A percentile compares a stretch with the other conserved stretches of the same genome.
Conservation (phyloP, 805 yeast genomes). For the Lipomyces mesembrius region DNA sequence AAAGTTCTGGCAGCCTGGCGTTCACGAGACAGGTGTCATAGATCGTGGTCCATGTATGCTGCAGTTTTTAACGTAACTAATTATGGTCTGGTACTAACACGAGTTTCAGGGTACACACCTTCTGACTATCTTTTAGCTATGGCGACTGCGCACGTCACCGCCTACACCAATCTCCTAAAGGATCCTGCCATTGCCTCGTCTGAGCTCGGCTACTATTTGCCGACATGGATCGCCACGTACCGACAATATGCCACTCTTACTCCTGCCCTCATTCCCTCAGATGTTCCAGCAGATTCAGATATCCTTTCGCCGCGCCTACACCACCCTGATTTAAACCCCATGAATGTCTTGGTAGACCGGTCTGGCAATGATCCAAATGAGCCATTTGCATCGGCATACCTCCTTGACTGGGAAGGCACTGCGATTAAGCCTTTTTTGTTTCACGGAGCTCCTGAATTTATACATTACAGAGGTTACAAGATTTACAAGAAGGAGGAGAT, state of each 20-base stretch:
- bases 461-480: conserved; percentile 86
- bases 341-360: conserved; percentile 65
- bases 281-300: conserved; percentile 56
- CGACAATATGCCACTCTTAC: conserved; percentile 62
- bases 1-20: conserved; percentile 68
- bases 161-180: conserved; percentile 57
- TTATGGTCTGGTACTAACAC: neutral
- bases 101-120: conserved; percentile 49
- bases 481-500: conserved; percentile 78
- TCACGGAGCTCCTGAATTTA: conserved; percentile 78
- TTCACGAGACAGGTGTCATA: conserved; percentile 56
- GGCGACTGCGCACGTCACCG: conserved; percentile 69
- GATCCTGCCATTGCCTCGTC: conserved; percentile 59
- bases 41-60: conserved; percentile 77
- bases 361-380: conserved; percentile 23
- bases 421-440: conserved; percentile 80
- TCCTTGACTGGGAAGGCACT: conserved; percentile 84
- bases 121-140: conserved; percentile 65
- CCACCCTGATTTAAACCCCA: conserved; percentile 87
- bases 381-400: conserved; percentile 48
- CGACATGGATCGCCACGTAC: conserved; percentile 52
- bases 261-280: conserved; percentile 57
- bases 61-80: neutral
- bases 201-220: conserved; percentile 25
- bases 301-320: conserved; percentile 73